A percentile compares a stretch with the other conserved stretches of the same genome.
Evolutionary conservation across 2,329 filamentous ascomycete genomes (phyloP).

Genomic region (Cladosporium sp.): DNA sequence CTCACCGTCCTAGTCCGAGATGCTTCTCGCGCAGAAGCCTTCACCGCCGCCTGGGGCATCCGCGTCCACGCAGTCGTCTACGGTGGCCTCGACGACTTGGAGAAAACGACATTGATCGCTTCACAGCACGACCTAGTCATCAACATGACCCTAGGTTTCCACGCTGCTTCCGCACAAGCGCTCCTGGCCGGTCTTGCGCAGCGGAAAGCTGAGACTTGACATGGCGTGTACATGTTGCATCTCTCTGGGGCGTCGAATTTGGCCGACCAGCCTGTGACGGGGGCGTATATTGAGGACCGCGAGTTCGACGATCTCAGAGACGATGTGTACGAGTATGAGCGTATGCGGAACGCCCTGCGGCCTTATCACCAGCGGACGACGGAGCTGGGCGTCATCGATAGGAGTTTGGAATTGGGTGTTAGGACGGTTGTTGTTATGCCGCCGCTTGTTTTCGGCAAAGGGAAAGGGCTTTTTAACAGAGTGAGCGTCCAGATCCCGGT

Average conservation of each 20-base stretch:
- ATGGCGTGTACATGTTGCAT: slow-evolving; percentile 46
- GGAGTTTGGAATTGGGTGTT: slow-evolving; percentile 44
- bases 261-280: slow-evolving; percentile 45
- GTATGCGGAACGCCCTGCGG: slow-evolving; percentile 40
- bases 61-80: slow-evolving; percentile 25
- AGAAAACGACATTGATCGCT: slow-evolving; percentile 21
- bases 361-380: slow-evolving; percentile 49
- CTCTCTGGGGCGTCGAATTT: slow-evolving; percentile 51
- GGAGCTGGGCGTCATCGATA: slow-evolving; percentile 48
- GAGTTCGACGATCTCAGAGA: slow-evolving; percentile 47
- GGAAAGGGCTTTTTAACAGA: slow-evolving; percentile 40
- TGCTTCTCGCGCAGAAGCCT: slow-evolving; percentile 5
- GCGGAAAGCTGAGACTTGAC: slow-evolving; percentile 40
- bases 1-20: slow-evolving; percentile 26
- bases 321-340: slow-evolving; percentile 49
- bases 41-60: neutral
- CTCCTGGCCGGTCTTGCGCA: slow-evolving; percentile 48
- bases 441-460: neutral
- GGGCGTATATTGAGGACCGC: slow-evolving; percentile 31
- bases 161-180: slow-evolving; percentile 43
- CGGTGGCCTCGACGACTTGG: slow-evolving; percentile 29
- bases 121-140: slow-evolving; percentile 41
- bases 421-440: slow-evolving; percentile 48
- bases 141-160: slow-evolving; percentile 40
- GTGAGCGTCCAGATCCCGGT: slow-evolving; percentile 45